Conservation (phyloP, 495 filamentous ascomycete species). For the Cercophora scortea region DNA sequence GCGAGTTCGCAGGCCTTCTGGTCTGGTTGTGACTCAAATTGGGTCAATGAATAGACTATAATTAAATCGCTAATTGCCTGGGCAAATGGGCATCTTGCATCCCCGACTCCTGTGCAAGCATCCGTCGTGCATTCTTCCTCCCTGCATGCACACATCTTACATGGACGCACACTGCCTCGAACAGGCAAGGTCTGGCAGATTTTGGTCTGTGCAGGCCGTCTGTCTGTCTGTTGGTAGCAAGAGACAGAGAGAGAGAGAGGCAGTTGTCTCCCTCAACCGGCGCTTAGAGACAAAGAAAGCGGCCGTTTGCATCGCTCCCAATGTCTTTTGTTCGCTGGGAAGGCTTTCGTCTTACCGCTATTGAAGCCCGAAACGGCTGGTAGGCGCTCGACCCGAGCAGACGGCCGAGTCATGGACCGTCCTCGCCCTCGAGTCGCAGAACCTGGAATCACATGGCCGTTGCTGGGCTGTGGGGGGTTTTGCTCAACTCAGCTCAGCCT, state of each 20-base stretch:
- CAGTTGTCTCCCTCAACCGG: too few species aligned
- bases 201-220: neutral
- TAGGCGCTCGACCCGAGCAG: constrained; percentile 7
- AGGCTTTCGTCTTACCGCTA: neutral
- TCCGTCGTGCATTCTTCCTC: neutral
- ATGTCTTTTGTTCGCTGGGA: too few species aligned
- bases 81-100: neutral
- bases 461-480: neutral
- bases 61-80: neutral
- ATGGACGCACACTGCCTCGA: neutral
- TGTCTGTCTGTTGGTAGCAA: too few species aligned
- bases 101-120: neutral
- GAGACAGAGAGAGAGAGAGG: too few species aligned
- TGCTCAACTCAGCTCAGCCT: neutral
- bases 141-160: neutral
- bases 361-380: neutral
- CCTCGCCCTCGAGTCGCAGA: constrained; percentile 1
- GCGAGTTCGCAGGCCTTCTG: too few species aligned
- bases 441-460: neutral
- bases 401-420: neutral
- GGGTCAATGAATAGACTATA: too few species aligned
- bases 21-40: too few species aligned
- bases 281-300: too few species aligned
- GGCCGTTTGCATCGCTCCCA: too few species aligned
- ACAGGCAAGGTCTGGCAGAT: neutral